Base-by-base conservation (phyloP, 345 rosid species). In the Noccaea caerulescens region DNA sequence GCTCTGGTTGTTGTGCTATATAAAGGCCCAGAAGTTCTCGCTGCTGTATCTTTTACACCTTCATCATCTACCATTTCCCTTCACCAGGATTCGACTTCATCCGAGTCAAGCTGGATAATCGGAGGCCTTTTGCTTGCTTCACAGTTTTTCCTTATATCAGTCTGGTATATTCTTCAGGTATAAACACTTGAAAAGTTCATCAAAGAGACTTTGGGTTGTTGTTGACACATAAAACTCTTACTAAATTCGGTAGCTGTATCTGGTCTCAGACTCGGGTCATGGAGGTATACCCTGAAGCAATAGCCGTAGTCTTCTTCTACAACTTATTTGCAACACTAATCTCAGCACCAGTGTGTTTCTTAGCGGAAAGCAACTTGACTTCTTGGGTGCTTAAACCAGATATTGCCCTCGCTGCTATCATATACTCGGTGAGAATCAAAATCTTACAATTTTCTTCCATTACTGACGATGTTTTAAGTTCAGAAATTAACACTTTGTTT, bases 111-210 rank as follows among this genome's bases (percentile, higher is more conserved):
- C 10, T 58, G 64, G 64, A 39, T 58, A 3, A 11, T 58, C 4
- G 64, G 64, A 39, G 64, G 64, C 34, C 34, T 58, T 23, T 39
- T 58, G 18, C 47, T 58, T 12, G 49, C 16, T 58, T 39, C 49
- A 58, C 49, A 58, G 49, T 39, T 39, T 39, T 58, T 39, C 9
- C 14, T 58, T 10, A 0, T 58, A 10, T 58, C 64, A 23, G 34
- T 58, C 36, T 58, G 64, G 64, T 58, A 58, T 39, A 58, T 58
- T 10, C 6, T 58, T 58, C 64, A 58, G 64, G 64, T 58, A 58
- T 58, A 16, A 1, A 16, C 18, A 16, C 18, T 16, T 16, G 18
- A 1, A 16, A 16, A 25, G 27, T 25, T 25, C 27, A 25, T 16
- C 18, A 6, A 57, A 4, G 20, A 38, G 45, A 20, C 49, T 39